These are phyloP conservation scores for Stagonosporopsis chrysanthemi DNA, from an alignment of 2,329 filamentous ascomycete genomes.

Conservation along the genomic window DNA sequence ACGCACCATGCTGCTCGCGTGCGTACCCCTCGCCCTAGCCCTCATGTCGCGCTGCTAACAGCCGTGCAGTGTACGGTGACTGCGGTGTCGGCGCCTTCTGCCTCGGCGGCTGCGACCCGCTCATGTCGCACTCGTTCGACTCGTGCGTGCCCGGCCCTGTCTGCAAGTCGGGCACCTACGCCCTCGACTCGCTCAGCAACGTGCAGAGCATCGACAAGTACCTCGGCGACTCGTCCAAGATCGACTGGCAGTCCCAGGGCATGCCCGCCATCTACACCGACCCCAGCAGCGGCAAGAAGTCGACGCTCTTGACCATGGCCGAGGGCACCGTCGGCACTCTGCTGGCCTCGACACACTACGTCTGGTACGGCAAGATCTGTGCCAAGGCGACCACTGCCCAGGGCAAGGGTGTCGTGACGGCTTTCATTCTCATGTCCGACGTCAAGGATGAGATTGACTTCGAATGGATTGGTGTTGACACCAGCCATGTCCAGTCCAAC, in stretches of 20 bases:
- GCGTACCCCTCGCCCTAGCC: slow-evolving; percentile 24
- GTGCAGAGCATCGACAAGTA: slow-evolving; percentile 79
- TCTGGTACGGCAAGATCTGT: slow-evolving; percentile 96
- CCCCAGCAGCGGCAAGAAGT: slow-evolving; percentile 39
- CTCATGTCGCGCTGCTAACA: slow-evolving; percentile 30
- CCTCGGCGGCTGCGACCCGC: slow-evolving; percentile 91
- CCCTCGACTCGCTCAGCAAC: slow-evolving; percentile 74
- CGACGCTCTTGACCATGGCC: slow-evolving; percentile 85
- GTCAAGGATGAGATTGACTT: slow-evolving; percentile 99
- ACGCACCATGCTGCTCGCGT: slow-evolving; percentile 55
- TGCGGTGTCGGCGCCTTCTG: slow-evolving; percentile 96
- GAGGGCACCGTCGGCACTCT: slow-evolving; percentile 85
- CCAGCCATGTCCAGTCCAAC: slow-evolving; percentile 85
- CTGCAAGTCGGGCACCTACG: slow-evolving; percentile 77
- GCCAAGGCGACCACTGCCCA: slow-evolving; percentile 84
- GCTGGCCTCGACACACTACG: slow-evolving; percentile 81
- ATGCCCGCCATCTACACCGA: slow-evolving; percentile 72
- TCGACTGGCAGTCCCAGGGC: slow-evolving; percentile 91
- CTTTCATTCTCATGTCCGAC: slow-evolving; percentile 94
- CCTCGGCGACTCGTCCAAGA: slow-evolving; percentile 78
- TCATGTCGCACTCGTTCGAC: slow-evolving; percentile 81
- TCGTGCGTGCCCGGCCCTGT: slow-evolving; percentile 85
- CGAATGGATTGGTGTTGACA: slow-evolving; percentile 86
- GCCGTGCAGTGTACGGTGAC: slow-evolving; percentile 78
- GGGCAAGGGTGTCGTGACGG: slow-evolving; percentile 90